Conservation (phyloP, 805 yeast genomes). For the Nakazawaea pomicola region DNA sequence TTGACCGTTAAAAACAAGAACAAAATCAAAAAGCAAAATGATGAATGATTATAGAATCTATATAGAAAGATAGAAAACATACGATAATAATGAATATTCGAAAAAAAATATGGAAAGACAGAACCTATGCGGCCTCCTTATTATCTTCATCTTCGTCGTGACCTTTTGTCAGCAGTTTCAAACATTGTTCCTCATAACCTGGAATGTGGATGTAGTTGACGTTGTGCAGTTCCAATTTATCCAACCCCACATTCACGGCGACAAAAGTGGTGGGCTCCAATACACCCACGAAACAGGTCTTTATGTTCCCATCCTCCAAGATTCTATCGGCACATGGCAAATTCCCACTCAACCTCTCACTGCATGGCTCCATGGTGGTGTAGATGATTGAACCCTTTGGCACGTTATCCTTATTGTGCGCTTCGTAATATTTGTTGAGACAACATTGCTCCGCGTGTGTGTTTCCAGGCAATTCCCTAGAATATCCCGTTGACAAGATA, state of each 20-base stretch:
- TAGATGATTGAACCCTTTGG: slow-evolving; percentile 80
- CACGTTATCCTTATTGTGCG: slow-evolving; percentile 30
- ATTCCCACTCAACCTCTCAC: slow-evolving; percentile 84
- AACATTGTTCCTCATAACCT: slow-evolving; percentile 71
- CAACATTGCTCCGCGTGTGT: slow-evolving; percentile 99
- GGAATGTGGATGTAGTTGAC: slow-evolving; percentile 75
- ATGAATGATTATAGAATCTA: not conserved
- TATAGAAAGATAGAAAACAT: not conserved
- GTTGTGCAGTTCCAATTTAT: slow-evolving; percentile 47
- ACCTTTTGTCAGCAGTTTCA: slow-evolving; percentile 69
- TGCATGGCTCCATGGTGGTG: slow-evolving; percentile 98
- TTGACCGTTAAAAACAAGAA: not conserved
- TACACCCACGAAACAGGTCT: slow-evolving; percentile 86
- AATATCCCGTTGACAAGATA: slow-evolving; percentile 76
- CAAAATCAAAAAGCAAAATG: not conserved
- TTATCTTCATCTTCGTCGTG: slow-evolving; percentile 44
- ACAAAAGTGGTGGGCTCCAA: slow-evolving; percentile 88
- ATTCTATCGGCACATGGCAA: slow-evolving; percentile 83
- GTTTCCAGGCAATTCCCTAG: slow-evolving; percentile 89
- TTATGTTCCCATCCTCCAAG: slow-evolving; percentile 45
- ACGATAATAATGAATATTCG: not conserved
- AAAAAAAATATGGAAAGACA: too few relatives aligned
- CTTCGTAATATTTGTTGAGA: slow-evolving; percentile 58
- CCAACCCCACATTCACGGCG: slow-evolving; percentile 62
- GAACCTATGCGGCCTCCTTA: too few relatives aligned